A percentile compares a stretch with the other conserved stretches of the same genome.
Evolutionary conservation across 148 eudicot species (phyloP).

Genomic region (Diospyros kaki): DNA sequence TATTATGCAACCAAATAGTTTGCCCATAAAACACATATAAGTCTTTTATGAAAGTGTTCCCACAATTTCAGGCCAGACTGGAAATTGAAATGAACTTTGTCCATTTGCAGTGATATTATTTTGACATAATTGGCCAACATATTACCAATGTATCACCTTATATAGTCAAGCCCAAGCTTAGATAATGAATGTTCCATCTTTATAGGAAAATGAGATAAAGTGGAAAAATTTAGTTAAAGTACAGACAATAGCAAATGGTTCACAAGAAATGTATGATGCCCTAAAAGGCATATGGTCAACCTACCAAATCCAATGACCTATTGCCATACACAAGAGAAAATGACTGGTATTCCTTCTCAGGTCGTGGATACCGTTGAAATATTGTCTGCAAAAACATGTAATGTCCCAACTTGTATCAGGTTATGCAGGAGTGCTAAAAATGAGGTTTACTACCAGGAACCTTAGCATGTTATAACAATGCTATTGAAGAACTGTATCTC

Average conservation of each 20-base stretch:
- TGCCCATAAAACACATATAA: not conserved
- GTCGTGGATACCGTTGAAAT: conserved; percentile 31
- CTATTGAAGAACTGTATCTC: not conserved
- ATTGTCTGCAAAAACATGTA: conserved; percentile 19
- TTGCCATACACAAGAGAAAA: conserved; percentile 27
- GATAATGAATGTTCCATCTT: not conserved
- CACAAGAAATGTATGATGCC: not conserved
- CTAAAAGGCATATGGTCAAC: conserved; percentile 8
- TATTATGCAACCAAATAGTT: not conserved
- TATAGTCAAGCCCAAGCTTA: not conserved
- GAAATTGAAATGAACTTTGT: not conserved
- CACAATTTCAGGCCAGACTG: not conserved
- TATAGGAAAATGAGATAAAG: not conserved
- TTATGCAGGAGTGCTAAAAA: not conserved
- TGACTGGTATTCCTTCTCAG: conserved; percentile 38
- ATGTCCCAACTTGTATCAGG: conserved; percentile 3
- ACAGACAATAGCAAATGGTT: not conserved
- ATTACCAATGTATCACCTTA: not conserved
- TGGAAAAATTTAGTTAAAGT: not conserved
- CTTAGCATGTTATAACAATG: not conserved
- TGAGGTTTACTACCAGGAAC: not conserved
- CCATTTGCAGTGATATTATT: not conserved
- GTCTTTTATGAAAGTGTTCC: not conserved
- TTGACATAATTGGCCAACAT: not conserved
- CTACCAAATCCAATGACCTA: conserved; percentile 32